Conservation (phyloP, 2,329 filamentous ascomycete species). For the Cladorrhinum sp. region DNA sequence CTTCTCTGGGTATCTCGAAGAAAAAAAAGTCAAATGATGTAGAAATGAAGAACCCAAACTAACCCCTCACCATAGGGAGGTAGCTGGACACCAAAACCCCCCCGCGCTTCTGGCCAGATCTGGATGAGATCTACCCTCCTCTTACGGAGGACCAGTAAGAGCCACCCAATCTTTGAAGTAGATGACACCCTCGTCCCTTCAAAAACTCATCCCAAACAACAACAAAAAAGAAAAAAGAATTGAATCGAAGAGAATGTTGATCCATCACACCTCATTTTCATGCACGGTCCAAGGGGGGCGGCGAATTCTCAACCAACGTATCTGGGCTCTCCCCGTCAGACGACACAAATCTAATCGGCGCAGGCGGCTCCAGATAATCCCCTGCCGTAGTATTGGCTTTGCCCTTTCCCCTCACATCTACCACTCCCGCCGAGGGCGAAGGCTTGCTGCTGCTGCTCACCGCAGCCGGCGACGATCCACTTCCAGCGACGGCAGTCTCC, state of each 20-base stretch:
- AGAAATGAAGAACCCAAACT: background rate
- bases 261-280: background rate
- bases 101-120: background rate
- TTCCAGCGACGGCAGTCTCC: background rate
- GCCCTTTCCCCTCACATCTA: constrained; percentile 10
- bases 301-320: constrained; percentile 25
- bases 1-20: background rate
- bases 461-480: background rate
- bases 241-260: background rate
- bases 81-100: background rate
- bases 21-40: background rate
- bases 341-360: constrained; percentile 6
- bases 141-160: background rate
- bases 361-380: constrained; percentile 6
- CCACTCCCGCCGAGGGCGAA: background rate
- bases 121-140: background rate
- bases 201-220: background rate
- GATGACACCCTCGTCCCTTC: background rate
- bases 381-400: constrained; percentile 7
- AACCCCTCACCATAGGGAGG: too few relatives aligned
- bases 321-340: constrained; percentile 27
- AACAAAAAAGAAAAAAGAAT: constrained; percentile 1
- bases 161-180: background rate
- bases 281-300: constrained; percentile 19
- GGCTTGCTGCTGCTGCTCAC: background rate